Percentiles rank a stretch among this genome's conserved stretches.
phyloP scores from a whole-genome alignment of 2,329 filamentous ascomycete species.

The Fusarium tanahbumbuense region DNA sequence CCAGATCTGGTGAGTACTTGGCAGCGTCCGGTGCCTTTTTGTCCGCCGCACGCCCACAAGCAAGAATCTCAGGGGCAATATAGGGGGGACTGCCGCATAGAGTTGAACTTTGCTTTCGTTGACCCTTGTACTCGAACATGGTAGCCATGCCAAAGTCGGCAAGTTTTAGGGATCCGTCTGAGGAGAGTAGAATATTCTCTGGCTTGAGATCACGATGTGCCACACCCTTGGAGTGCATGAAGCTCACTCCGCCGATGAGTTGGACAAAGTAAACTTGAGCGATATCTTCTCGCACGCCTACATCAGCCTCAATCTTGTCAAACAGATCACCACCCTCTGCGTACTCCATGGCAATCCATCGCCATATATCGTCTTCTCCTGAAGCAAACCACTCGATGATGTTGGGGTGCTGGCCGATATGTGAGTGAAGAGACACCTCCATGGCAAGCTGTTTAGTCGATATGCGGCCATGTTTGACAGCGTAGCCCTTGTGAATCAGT shows the following conservation, averaged over 20 bases:
- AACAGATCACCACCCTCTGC: slow-evolving; percentile 96
- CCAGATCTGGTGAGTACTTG: slow-evolving; percentile 81
- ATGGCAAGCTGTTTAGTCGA: slow-evolving; percentile 89
- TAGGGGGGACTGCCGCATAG: slow-evolving; percentile 97
- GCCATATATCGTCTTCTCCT: slow-evolving; percentile 87
- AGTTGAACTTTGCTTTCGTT: slow-evolving; percentile 83
- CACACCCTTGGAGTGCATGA: slow-evolving; percentile 95
- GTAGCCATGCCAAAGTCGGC: slow-evolving; percentile 97
- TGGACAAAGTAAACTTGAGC: slow-evolving; percentile 97
- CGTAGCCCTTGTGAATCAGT: slow-evolving; percentile 98
- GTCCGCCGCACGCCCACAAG: slow-evolving; percentile 59
- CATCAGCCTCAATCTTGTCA: slow-evolving; percentile 99
- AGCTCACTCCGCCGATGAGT: slow-evolving; percentile 88
- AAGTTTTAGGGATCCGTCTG: slow-evolving; percentile 87
- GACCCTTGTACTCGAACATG: slow-evolving; percentile 89
- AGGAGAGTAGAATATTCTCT: slow-evolving; percentile 92
- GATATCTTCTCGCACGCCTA: slow-evolving; percentile 92
- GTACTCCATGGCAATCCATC: slow-evolving; percentile 98
- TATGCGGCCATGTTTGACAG: slow-evolving; percentile 87
- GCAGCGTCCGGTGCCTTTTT: slow-evolving; percentile 60
- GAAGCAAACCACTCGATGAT: slow-evolving; percentile 93
- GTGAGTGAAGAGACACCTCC: slow-evolving; percentile 90
- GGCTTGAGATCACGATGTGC: slow-evolving; percentile 93
- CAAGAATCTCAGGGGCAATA: slow-evolving; percentile 91
- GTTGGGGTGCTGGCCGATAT: slow-evolving; percentile 89